Percentiles rank a stretch among this genome's conserved stretches.
Conservation (phyloP, 2,329 filamentous ascomycete genomes). For the Aspergillus niger region DNA sequence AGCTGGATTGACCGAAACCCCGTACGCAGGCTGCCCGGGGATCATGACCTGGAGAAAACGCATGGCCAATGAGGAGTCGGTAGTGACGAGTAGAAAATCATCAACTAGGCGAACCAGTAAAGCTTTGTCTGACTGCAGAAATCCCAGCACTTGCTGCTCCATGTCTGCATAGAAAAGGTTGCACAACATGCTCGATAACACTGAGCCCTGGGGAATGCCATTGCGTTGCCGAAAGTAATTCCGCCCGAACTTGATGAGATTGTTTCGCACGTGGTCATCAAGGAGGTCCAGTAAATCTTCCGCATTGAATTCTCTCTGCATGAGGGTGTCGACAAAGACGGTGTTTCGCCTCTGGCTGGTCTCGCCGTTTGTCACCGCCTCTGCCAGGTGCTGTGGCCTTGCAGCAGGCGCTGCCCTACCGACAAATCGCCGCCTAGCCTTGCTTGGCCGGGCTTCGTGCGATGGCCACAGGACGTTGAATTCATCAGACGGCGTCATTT, state of each 20-base stretch:
- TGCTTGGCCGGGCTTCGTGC: conserved; percentile 20
- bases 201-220: conserved; percentile 91
- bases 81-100: conserved; percentile 88
- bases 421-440: conserved; percentile 52
- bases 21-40: conserved; percentile 73
- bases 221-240: conserved; percentile 82
- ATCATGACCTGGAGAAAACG: conserved; percentile 81
- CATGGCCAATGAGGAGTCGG: conserved; percentile 65
- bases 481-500: conserved; percentile 59
- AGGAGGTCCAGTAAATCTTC: conserved; percentile 69
- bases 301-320: conserved; percentile 59
- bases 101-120: conserved; percentile 83
- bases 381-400: conserved; percentile 50
- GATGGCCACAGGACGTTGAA: conserved; percentile 25
- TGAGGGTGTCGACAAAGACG: conserved; percentile 73
- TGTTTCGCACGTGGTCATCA: conserved; percentile 76
- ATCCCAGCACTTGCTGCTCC: conserved; percentile 68
- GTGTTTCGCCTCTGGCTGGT: conserved; percentile 61
- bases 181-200: conserved; percentile 83
- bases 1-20: conserved; percentile 70
- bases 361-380: conserved; percentile 42
- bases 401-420: conserved; percentile 51
- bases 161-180: conserved; percentile 95
- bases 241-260: conserved; percentile 85
- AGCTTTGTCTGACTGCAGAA: conserved; percentile 62